Percentiles rank a stretch among this genome's conserved stretches.
These are phyloP conservation scores for Trichoderma endophyticum DNA, from an alignment of 2,329 filamentous ascomycete genomes.

Conservation along the genomic window DNA sequence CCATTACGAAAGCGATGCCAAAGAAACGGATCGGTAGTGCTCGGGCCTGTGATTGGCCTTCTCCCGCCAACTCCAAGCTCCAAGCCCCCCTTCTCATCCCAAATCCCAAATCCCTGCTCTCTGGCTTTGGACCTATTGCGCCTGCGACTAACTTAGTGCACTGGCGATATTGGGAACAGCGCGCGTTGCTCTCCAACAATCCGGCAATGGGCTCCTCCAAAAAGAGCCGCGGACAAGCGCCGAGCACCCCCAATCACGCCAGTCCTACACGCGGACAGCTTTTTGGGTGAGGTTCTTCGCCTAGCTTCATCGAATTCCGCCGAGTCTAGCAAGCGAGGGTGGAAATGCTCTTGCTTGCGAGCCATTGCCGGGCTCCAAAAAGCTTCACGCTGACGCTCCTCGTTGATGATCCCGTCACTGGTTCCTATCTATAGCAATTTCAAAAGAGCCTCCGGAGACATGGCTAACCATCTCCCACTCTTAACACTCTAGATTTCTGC, in stretches of 20 bases:
- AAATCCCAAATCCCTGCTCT: neutral
- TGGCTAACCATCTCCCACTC: neutral
- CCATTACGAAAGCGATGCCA: conserved; percentile 1
- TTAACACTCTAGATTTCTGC: neutral
- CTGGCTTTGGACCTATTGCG: neutral
- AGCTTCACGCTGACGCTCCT: conserved; percentile 8
- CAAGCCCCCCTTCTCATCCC: neutral
- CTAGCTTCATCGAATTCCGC: conserved; percentile 7
- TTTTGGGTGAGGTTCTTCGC: neutral
- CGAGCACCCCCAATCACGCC: conserved; percentile 6
- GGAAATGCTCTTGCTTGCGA: neutral
- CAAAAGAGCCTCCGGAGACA: neutral
- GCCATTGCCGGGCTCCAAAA: neutral
- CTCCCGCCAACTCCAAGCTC: neutral
- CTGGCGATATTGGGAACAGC: neutral
- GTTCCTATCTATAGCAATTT: neutral
- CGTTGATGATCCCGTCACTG: neutral
- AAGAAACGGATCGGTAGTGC: neutral
- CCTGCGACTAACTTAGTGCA: neutral
- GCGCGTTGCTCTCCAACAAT: neutral
- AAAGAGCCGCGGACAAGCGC: conserved; percentile 20
- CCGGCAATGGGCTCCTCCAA: neutral
- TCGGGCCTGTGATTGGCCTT: neutral
- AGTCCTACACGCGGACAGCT: neutral
- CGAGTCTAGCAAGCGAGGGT: conserved; percentile 14